phyloP scores from a whole-genome alignment of 129 eudicot genomes.

The Sambucus nigra region DNA sequence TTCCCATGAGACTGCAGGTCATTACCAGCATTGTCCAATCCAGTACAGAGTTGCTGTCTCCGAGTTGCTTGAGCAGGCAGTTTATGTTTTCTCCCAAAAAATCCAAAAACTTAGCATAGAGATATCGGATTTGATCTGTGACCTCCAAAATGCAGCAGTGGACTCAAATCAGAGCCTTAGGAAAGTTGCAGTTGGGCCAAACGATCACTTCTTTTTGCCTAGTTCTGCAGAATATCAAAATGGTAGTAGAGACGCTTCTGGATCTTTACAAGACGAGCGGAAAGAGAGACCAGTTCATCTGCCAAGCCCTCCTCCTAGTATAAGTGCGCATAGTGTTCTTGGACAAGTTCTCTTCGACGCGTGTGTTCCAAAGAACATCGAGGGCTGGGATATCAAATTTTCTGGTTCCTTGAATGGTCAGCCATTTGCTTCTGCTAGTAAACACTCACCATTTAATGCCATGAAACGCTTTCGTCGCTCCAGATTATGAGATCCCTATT shows the following conservation, averaged over 20 bases:
- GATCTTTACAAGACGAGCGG: constrained; percentile 43
- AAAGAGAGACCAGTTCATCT: constrained; percentile 37
- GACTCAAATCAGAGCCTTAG: constrained; percentile 69
- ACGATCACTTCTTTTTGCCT: constrained; percentile 67
- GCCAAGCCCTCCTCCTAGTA: constrained; percentile 33
- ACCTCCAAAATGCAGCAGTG: constrained; percentile 83
- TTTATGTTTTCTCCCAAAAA: constrained; percentile 43
- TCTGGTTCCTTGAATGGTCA: constrained; percentile 53
- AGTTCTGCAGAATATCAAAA: constrained; percentile 42
- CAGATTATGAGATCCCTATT: constrained; percentile 39
- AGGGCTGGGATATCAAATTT: constrained; percentile 89
- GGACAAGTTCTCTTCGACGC: constrained; percentile 69
- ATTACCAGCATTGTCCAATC: constrained; percentile 37
- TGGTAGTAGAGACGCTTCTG: constrained; percentile 26
- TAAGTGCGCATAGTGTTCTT: constrained; percentile 62
- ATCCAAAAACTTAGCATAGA: constrained; percentile 38
- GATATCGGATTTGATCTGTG: constrained; percentile 54
- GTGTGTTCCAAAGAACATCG: constrained; percentile 84
- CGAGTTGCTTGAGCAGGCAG: constrained; percentile 47
- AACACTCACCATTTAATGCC: constrained; percentile 32
- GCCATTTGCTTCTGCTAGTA: constrained; percentile 53
- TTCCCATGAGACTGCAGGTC: constrained; percentile 30
- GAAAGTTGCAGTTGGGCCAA: constrained; percentile 68
- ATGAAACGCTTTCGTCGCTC: constrained; percentile 56
- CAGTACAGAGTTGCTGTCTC: constrained; percentile 56